Evolutionary conservation across 2,329 filamentous ascomycete genomes (phyloP), one percentile per base, ranked within the genome.

Genomic region (Didymella pomorum): DNA sequence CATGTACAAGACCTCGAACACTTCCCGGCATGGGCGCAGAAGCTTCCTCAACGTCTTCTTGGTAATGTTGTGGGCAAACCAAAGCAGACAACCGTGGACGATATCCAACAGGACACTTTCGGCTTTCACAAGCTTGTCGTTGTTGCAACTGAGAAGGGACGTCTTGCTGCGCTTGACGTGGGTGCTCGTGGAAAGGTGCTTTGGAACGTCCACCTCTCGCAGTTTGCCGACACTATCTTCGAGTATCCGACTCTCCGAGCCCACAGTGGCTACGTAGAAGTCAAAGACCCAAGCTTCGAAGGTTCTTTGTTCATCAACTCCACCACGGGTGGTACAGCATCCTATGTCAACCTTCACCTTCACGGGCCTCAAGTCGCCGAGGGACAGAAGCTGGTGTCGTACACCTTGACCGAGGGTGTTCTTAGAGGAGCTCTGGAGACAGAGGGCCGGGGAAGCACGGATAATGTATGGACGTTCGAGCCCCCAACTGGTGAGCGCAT

Each of bases 121-220:
- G 94, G 94, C 4, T 94, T 97, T 78, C 89, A 91, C 75, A 96
- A 97, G 78, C 80, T 94, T 29, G 85, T 93, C 6, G 82, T 97
- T 56, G 81, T 97, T 49, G 93, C 89, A 6, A 97, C 93, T 2
- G 84, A 86, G 53, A 88, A 87, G 56, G 93, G 93, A 14, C 88
- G 90, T 64, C 79, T 98, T 18, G 90, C 93, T 65, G 92, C 89
- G 3, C 80, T 99, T 20, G 89, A 97, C 75, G 87, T 89, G 31
- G 91, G 88, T 23, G 88, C 88, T 58, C 83, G 89, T 12, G 93
- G 93, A 4, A 83, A 83, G 33, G 81, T 97, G 10, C 78, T 91
- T 18, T 98, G 95, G 95, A 89, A 86, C 44, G 82, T 85, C 45
- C 84, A 89, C 63, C 86, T 87, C 0, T 82, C 86, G 31, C 80